Percentiles rank a stretch among this genome's conserved stretches.
phyloP scores from a whole-genome alignment of 2,329 filamentous ascomycete genomes.

The Metarhizium album region DNA sequence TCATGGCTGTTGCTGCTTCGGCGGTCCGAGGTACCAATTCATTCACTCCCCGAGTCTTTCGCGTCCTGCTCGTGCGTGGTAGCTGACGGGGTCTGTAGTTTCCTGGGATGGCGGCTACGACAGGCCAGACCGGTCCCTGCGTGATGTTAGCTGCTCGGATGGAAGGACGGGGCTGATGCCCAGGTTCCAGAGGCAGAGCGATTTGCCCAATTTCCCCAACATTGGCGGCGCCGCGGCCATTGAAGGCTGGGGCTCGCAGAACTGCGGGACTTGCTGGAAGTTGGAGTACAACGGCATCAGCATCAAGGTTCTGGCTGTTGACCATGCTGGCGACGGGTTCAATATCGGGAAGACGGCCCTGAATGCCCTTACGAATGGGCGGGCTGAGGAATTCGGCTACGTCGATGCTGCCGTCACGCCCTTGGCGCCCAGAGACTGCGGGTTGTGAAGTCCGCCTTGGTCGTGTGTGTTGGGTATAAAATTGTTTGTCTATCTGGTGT shows the following conservation, averaged over 20 bases:
- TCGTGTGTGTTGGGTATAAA: neutral
- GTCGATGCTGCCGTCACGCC: conserved; percentile 29
- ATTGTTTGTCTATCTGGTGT: neutral
- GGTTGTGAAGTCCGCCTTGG: conserved; percentile 15
- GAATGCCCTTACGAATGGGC: conserved; percentile 43
- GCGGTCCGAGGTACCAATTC: neutral
- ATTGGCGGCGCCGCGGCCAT: conserved; percentile 45
- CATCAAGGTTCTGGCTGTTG: conserved; percentile 46
- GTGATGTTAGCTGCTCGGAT: conserved; percentile 54
- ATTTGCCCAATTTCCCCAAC: conserved; percentile 39
- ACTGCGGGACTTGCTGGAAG: conserved; percentile 50
- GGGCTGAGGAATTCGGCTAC: conserved; percentile 23
- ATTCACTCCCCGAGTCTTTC: neutral
- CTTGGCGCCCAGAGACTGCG: conserved; percentile 34
- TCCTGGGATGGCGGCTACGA: conserved; percentile 68
- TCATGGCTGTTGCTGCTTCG: conserved; percentile 25
- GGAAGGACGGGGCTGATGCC: conserved; percentile 54
- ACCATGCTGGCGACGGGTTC: conserved; percentile 38
- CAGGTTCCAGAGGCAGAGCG: conserved; percentile 47
- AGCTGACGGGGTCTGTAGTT: conserved; percentile 28
- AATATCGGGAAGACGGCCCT: conserved; percentile 46
- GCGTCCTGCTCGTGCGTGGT: neutral
- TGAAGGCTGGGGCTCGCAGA: conserved; percentile 43
- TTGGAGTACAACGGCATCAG: conserved; percentile 39
- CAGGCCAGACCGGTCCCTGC: conserved; percentile 42